Percentiles rank a stretch among this genome's conserved stretches.
These are phyloP conservation scores for Curvularia sp. DNA, from an alignment of 2,329 filamentous ascomycete genomes.

Conservation along the genomic window DNA sequence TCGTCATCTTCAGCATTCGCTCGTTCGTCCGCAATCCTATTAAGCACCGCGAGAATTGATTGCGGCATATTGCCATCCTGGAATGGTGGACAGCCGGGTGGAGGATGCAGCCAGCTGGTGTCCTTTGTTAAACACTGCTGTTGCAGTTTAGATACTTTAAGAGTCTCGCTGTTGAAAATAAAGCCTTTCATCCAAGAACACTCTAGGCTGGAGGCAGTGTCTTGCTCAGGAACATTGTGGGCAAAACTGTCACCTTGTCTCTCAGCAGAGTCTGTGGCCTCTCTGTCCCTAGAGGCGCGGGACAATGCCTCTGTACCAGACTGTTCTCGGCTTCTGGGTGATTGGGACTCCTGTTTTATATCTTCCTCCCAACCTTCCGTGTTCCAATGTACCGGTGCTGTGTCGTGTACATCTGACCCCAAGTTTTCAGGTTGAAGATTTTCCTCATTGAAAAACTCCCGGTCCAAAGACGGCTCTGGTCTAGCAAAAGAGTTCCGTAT, in stretches of 20 bases:
- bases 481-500: slow-evolving; percentile 4
- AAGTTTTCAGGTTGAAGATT: too few relatives aligned
- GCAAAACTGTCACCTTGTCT: neutral
- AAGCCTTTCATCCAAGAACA: slow-evolving; percentile 37
- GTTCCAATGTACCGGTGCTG: too few relatives aligned
- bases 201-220: neutral
- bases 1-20: slow-evolving; percentile 20
- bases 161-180: slow-evolving; percentile 27
- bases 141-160: slow-evolving; percentile 57
- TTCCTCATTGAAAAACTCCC: too few relatives aligned
- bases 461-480: too few relatives aligned
- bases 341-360: neutral
- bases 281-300: neutral
- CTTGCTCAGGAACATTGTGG: neutral
- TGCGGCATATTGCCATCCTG: slow-evolving; percentile 52
- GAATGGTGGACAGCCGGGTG: slow-evolving; percentile 42
- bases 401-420: too few relatives aligned
- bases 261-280: neutral
- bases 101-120: slow-evolving; percentile 47
- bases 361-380: neutral
- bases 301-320: neutral
- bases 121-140: slow-evolving; percentile 55
- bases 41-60: slow-evolving; percentile 34
- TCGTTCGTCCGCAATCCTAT: slow-evolving; percentile 28
- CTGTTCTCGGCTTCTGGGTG: neutral